A percentile compares a stretch with the other conserved stretches of the same genome.
Conservation (phyloP, 2,329 filamentous ascomycete genomes). For the Aspergillaceae sp. region DNA sequence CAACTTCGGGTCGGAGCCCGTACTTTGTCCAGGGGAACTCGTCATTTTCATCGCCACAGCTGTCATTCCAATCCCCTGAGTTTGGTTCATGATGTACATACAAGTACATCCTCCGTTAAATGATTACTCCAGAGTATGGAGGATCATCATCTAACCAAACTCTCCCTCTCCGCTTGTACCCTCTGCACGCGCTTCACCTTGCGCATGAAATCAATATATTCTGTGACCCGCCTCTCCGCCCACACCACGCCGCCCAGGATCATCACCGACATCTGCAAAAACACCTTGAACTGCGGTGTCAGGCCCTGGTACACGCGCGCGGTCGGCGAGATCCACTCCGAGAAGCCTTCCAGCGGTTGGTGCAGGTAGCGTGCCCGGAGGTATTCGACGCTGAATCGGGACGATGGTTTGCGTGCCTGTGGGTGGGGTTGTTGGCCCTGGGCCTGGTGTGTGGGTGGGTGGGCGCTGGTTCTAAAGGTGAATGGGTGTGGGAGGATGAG, state of each 20-base stretch:
- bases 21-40: too few species aligned
- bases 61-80: too few species aligned
- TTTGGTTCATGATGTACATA: too few species aligned
- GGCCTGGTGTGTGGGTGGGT: slow-evolving; percentile 15
- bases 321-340: slow-evolving; percentile 36
- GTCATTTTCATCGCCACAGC: too few species aligned
- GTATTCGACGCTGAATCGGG: slow-evolving; percentile 16
- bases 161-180: slow-evolving; percentile 21
- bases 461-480: slow-evolving; percentile 26
- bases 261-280: slow-evolving; percentile 41
- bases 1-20: too few species aligned
- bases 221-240: slow-evolving; percentile 39
- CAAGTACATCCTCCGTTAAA: too few species aligned
- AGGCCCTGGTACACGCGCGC: slow-evolving; percentile 39
- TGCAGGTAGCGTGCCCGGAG: slow-evolving; percentile 27
- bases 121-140: too few species aligned
- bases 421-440: slow-evolving; percentile 1
- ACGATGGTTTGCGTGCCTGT: slow-evolving; percentile 3
- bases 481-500: slow-evolving; percentile 36
- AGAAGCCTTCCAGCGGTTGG: slow-evolving; percentile 41
- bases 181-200: slow-evolving; percentile 34
- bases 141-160: too few species aligned
- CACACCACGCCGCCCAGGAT: slow-evolving; percentile 42
- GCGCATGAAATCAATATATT: slow-evolving; percentile 38
- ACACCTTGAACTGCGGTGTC: slow-evolving; percentile 44